Evolutionary conservation across 1,284 basidiomycete genomes (phyloP).

Genomic region (Apiotrichum laibachii): DNA sequence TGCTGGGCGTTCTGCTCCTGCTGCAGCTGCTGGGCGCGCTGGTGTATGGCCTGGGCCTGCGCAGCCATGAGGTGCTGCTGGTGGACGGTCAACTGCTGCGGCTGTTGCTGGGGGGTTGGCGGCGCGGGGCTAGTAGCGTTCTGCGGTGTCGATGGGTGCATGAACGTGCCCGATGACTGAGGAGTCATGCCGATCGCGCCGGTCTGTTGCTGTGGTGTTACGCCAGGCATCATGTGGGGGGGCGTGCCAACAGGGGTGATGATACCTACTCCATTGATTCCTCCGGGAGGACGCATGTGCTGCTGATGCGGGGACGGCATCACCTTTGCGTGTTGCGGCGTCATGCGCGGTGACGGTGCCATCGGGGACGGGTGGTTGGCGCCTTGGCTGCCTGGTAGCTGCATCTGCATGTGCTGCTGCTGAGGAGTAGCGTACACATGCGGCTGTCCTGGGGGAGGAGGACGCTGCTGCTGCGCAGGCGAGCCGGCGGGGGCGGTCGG

Average conservation of each 20-base stretch:
- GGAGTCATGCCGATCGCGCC: slow-evolving; percentile 17
- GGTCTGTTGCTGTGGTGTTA: slow-evolving; percentile 34
- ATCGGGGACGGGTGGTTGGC: slow-evolving; percentile 32
- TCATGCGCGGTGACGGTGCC: slow-evolving; percentile 35
- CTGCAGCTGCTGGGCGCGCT: slow-evolving; percentile 16
- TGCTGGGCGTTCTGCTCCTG: slow-evolving; percentile 21
- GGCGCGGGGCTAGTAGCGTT: slow-evolving; percentile 22
- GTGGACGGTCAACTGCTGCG: slow-evolving; percentile 21
- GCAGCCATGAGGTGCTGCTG: slow-evolving; percentile 28
- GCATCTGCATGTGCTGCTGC: slow-evolving; percentile 24
- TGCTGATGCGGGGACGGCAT: slow-evolving; percentile 42
- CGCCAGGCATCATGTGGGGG: slow-evolving; percentile 34
- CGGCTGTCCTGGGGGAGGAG: slow-evolving; percentile 27
- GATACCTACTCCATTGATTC: slow-evolving; percentile 25
- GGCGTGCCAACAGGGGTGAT: slow-evolving; percentile 22
- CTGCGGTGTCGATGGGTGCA: slow-evolving; percentile 24
- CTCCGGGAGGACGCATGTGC: slow-evolving; percentile 34
- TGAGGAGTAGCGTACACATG: slow-evolving; percentile 26
- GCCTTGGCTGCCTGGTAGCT: slow-evolving; percentile 23
- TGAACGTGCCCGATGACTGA: slow-evolving; percentile 11
- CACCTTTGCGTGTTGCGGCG: slow-evolving; percentile 26
- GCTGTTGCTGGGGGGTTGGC: slow-evolving; percentile 28
- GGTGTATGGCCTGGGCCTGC: slow-evolving; percentile 14
- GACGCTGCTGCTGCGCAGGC: slow-evolving; percentile 28
- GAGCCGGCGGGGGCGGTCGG: slow-evolving; percentile 25